Evolutionary conservation across 1,139 yeast genomes (phyloP).

Genomic region (Pichia sp.): DNA sequence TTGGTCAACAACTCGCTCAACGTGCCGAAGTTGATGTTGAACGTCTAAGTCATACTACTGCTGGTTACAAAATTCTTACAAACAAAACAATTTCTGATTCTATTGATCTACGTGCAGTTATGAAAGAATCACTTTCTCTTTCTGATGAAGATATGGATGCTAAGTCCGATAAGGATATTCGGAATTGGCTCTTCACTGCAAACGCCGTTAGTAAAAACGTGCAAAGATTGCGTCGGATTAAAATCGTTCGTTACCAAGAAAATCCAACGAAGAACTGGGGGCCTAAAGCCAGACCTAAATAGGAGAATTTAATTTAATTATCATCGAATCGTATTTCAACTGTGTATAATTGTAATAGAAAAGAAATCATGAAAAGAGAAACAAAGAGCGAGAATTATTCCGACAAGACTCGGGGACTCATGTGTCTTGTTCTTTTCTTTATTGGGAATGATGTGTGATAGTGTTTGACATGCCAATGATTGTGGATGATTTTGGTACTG

Average conservation of each 20-base stretch:
- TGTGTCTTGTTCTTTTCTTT: too few relatives aligned
- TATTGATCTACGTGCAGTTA: constrained; percentile 23
- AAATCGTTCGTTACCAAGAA: constrained; percentile 81
- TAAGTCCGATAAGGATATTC: constrained; percentile 18
- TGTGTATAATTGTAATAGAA: too few relatives aligned
- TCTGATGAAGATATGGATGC: constrained; percentile 21
- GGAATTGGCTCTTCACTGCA: constrained; percentile 43
- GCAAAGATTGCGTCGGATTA: constrained; percentile 60
- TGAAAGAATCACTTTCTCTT: constrained; percentile 15
- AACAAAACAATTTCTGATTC: constrained; percentile 28
- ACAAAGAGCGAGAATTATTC: too few relatives aligned
- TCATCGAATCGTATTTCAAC: not conserved
- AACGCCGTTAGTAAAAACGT: constrained; percentile 53
- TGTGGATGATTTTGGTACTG: too few relatives aligned
- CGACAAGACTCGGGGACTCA: too few relatives aligned
- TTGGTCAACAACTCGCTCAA: constrained; percentile 62
- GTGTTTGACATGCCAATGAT: too few relatives aligned
- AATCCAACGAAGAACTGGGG: constrained; percentile 97
- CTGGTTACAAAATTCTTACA: constrained; percentile 60
- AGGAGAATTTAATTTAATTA: too few relatives aligned
- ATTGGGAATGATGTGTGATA: too few relatives aligned
- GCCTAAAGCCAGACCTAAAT: constrained; percentile 47
- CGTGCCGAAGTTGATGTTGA: constrained; percentile 36
- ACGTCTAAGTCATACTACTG: constrained; percentile 45
- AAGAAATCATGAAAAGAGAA: too few relatives aligned